These are phyloP conservation scores for Poronia punctata DNA, from an alignment of 495 filamentous ascomycete genomes.

Conservation along the genomic window DNA sequence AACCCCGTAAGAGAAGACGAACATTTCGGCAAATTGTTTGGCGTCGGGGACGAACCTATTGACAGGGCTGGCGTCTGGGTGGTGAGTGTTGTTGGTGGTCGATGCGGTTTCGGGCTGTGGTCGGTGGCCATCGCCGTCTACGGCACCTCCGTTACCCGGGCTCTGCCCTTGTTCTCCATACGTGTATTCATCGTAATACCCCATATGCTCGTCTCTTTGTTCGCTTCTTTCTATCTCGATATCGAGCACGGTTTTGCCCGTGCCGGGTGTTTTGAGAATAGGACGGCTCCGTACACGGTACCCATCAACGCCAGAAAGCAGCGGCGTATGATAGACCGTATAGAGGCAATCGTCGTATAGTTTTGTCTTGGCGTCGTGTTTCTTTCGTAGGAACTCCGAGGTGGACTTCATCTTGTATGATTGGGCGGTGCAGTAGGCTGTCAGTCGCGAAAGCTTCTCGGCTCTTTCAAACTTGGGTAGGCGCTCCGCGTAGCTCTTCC, in stretches of 20 bases:
- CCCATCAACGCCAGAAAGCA: slow-evolving; percentile 78
- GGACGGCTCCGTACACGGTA: slow-evolving; percentile 85
- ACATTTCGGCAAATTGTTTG: slow-evolving; percentile 85
- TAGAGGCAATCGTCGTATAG: slow-evolving; percentile 99
- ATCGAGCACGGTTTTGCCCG: slow-evolving; percentile 78
- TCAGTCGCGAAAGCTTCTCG: slow-evolving; percentile 82
- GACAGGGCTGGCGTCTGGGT: slow-evolving; percentile 26
- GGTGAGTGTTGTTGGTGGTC: slow-evolving; percentile 16
- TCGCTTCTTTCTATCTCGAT: slow-evolving; percentile 96
- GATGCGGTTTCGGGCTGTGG: slow-evolving; percentile 11
- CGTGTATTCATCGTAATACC: slow-evolving; percentile 50
- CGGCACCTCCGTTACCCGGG: slow-evolving; percentile 9
- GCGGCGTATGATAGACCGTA: slow-evolving; percentile 84
- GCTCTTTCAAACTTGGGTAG: slow-evolving; percentile 82
- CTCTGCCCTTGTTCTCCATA: slow-evolving; percentile 19
- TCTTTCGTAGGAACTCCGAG: slow-evolving; percentile 78
- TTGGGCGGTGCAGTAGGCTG: slow-evolving; percentile 94
- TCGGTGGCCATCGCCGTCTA: slow-evolving; percentile 8
- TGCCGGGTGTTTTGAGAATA: slow-evolving; percentile 83
- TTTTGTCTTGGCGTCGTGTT: slow-evolving; percentile 91
- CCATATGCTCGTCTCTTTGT: slow-evolving; percentile 79
- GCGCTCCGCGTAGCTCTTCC: slow-evolving; percentile 92
- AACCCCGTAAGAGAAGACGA: slow-evolving; percentile 95
- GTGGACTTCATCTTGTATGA: slow-evolving; percentile 81
- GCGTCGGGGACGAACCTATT: slow-evolving; percentile 56